Conservation (phyloP, 768 basidiomycete species). For the Termitomyces sp. region DNA sequence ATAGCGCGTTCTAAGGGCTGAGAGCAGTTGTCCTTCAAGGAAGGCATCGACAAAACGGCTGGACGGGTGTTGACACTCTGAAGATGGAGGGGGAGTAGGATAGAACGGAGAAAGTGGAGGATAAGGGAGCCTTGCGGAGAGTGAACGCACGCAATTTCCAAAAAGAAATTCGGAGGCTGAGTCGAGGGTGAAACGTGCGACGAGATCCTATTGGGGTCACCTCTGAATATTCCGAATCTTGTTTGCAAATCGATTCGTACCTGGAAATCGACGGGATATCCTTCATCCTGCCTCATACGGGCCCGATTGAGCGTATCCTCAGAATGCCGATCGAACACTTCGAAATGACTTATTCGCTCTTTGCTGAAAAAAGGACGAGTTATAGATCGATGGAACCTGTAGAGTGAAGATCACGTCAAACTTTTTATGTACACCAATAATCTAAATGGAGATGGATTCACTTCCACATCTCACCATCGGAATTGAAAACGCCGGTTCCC, state of each 20-base stretch:
- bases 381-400: slow-evolving; percentile 59
- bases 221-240: not conserved
- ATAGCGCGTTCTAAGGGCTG: slow-evolving; percentile 32
- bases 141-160: slow-evolving; percentile 39
- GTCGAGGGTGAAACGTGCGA: slow-evolving; percentile 55
- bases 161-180: slow-evolving; percentile 57
- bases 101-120: slow-evolving; percentile 28
- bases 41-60: slow-evolving; percentile 45
- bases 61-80: slow-evolving; percentile 24
- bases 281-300: slow-evolving; percentile 35
- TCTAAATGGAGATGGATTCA: slow-evolving; percentile 14
- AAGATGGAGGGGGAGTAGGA: slow-evolving; percentile 10
- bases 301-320: slow-evolving; percentile 40
- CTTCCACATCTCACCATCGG: slow-evolving; percentile 70
- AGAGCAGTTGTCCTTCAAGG: slow-evolving; percentile 38
- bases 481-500: slow-evolving; percentile 57
- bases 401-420: not conserved
- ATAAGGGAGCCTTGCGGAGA: slow-evolving; percentile 43
- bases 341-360: slow-evolving; percentile 57
- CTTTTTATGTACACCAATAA: not conserved
- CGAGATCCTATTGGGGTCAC: slow-evolving; percentile 35
- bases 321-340: slow-evolving; percentile 52
- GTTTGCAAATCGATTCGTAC: slow-evolving; percentile 18
- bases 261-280: slow-evolving; percentile 54
- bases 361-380: slow-evolving; percentile 67